Evolutionary conservation across 2,329 filamentous ascomycete genomes (phyloP), one percentile per base, ranked within the genome.

Genomic region (Stagonosporopsis vannaccii): DNA sequence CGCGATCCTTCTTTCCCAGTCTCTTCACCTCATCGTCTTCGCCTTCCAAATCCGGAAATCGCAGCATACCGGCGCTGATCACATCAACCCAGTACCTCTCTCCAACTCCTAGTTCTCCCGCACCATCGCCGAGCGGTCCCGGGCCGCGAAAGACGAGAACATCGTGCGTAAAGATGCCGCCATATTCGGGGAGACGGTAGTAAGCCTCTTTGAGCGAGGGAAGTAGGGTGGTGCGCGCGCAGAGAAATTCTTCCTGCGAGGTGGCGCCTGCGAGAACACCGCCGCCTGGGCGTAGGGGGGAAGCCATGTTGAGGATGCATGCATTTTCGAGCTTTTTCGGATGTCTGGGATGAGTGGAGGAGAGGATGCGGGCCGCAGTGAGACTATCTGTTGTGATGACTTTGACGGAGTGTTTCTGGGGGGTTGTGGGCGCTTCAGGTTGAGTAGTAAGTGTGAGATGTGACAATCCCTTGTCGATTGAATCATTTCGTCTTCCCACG

Each of bases 291-390:
- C 80, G 80, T 0, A 87, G 78, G 0, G 85, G 84, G 0, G 85
- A 88, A 0, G 85, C 85, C 85, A 88, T 88, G 69, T 87, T 88
- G 3, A 89, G 77, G 22, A 89, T 77, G 4, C 80, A 84, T 1
- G 85, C 78, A 33, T 81, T 81, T 1, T 67, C 62, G 11, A 69
- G 42, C 32, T 72, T 69, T 20, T 63, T 67, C 3, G 42, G 36
- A 15, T 47, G 19, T 30, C 61, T 44, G 13, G 22, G 6, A 2
- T 57, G 58, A 2, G 57, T 63, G 40, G 52, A 61, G 6, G 66
- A 56, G 30, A 81, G 75, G 0, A 69, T 62, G 28, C 75, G 73
- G 0, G 85, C 85, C 0, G 82, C 84, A 2, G 78, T 74, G 4
- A 89, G 79, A 0, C 83, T 84, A 61, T 87, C 85, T 12, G 78